These are phyloP conservation scores for Leccinum proximum DNA, from an alignment of 1,284 basidiomycete species.

Conservation along the genomic window DNA sequence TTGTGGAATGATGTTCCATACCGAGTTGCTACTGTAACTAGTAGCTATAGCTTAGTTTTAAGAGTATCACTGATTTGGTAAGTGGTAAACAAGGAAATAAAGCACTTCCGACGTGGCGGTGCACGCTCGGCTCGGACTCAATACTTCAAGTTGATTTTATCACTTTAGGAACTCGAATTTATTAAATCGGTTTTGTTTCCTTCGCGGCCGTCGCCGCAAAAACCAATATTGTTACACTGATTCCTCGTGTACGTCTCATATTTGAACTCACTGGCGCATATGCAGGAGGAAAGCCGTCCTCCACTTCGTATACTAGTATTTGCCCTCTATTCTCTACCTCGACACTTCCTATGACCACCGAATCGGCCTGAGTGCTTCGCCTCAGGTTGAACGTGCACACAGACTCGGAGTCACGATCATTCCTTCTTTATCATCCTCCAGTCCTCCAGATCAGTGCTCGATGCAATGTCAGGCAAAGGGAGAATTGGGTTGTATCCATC, in stretches of 20 bases:
- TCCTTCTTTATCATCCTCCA: conserved; percentile 4
- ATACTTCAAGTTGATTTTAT: too few relatives aligned
- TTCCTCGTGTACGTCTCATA: background rate
- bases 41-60: too few relatives aligned
- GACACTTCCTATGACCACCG: background rate
- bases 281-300: background rate
- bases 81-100: too few relatives aligned
- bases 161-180: background rate
- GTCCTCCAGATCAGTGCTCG: conserved; percentile 6
- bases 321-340: background rate
- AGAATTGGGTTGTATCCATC: conserved; percentile 16
- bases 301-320: background rate
- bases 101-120: too few relatives aligned
- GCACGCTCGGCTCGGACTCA: too few relatives aligned
- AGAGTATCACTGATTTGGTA: too few relatives aligned
- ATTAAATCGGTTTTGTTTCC: background rate
- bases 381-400: background rate
- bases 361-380: background rate
- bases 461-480: conserved; percentile 12
- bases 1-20: too few relatives aligned
- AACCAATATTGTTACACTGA: background rate
- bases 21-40: too few relatives aligned
- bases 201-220: background rate
- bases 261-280: background rate
- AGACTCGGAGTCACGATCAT: background rate